These are phyloP conservation scores for Leersia perrieri DNA, from an alignment of 176 grass and related monocot genomes.

Conservation along the genomic window DNA sequence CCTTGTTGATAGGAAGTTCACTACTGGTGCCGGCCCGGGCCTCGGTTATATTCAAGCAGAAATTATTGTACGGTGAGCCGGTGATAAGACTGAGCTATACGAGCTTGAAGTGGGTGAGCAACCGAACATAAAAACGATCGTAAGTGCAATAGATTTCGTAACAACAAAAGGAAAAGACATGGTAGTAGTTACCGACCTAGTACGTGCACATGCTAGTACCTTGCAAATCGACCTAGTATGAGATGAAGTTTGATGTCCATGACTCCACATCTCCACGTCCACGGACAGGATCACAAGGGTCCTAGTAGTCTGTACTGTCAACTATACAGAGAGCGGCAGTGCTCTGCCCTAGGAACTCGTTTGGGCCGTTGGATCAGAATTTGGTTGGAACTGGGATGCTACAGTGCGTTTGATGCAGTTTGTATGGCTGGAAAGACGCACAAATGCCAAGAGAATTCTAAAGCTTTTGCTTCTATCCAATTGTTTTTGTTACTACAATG, in stretches of 20 bases:
- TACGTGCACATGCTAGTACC: too few species aligned
- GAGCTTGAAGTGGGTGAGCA: not conserved
- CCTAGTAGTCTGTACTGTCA: not conserved
- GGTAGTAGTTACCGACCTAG: too few species aligned
- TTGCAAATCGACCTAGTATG: too few species aligned
- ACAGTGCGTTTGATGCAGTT: not conserved
- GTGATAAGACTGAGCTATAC: not conserved
- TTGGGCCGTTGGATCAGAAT: not conserved
- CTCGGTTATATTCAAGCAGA: not conserved
- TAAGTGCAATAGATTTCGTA: not conserved
- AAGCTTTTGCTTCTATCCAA: not conserved
- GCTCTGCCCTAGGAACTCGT: not conserved
- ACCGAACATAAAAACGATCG: not conserved
- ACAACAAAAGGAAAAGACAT: not conserved
- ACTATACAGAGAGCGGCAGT: not conserved
- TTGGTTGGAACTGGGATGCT: not conserved
- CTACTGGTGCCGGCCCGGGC: too few species aligned
- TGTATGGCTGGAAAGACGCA: not conserved
- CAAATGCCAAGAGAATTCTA: not conserved
- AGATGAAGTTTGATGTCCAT: not conserved
- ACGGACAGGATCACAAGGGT: not conserved
- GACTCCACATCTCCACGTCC: too few species aligned
- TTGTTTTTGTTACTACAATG: too few species aligned
- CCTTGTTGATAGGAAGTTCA: not conserved
- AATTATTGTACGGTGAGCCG: not conserved